phyloP scores from a whole-genome alignment of 768 basidiomycete genomes.

The Coprinopsis cinerea region DNA sequence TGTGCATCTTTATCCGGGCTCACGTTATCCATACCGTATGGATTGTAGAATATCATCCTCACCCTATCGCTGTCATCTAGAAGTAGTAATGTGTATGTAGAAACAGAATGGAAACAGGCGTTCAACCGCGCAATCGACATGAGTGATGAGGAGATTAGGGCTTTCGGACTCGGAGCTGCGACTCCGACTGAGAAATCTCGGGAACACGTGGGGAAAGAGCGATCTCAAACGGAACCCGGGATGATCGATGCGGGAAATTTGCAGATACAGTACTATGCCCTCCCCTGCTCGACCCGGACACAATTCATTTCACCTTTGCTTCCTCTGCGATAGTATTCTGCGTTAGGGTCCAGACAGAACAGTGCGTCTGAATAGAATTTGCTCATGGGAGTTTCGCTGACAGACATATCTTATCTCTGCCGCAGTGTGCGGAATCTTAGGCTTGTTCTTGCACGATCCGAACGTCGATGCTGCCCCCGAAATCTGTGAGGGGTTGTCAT shows the following conservation, averaged over 20 bases:
- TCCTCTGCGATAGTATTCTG: neutral
- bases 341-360: neutral
- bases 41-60: slow-evolving; percentile 31
- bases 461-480: slow-evolving; percentile 72
- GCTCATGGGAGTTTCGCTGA: too few species aligned
- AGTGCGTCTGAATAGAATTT: slow-evolving; percentile 1
- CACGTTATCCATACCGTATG: slow-evolving; percentile 17
- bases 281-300: neutral
- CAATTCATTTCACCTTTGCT: neutral
- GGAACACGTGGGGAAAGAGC: neutral
- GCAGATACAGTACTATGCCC: neutral
- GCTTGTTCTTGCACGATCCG: slow-evolving; percentile 78
- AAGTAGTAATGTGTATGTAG: slow-evolving; percentile 31
- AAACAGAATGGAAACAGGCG: slow-evolving; percentile 34
- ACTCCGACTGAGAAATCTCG: too few species aligned
- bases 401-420: neutral
- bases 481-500: slow-evolving; percentile 90
- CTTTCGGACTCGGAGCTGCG: too few species aligned
- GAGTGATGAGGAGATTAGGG: neutral
- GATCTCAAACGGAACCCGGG: neutral
- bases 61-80: slow-evolving; percentile 17
- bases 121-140: slow-evolving; percentile 54
- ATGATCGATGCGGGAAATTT: slow-evolving; percentile 8
- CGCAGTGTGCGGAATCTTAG: slow-evolving; percentile 88
- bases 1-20: slow-evolving; percentile 11